Conservation (phyloP, 345 rosid species). For the Erucastrum elatum region DNA sequence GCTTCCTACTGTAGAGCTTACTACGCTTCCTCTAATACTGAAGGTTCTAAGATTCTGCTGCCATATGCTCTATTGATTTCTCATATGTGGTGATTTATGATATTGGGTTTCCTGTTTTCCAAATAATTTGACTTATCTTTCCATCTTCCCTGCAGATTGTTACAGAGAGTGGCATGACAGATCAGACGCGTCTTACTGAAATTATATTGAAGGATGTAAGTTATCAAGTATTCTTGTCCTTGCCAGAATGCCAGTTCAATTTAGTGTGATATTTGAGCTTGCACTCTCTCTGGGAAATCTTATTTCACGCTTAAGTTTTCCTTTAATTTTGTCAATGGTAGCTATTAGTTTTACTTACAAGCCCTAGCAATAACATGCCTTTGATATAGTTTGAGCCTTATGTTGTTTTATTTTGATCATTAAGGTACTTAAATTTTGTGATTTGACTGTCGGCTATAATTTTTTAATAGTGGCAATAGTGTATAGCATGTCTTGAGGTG, state of each 20-base stretch:
- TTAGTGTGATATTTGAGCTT: slow-evolving; percentile 6
- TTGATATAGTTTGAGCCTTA: slow-evolving; percentile 5
- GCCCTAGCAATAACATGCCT: slow-evolving; percentile 11
- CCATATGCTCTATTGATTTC: slow-evolving; percentile 13
- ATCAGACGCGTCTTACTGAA: slow-evolving; percentile 85
- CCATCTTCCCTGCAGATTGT: slow-evolving; percentile 47
- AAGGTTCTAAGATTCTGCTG: slow-evolving; percentile 72
- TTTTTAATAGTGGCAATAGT: not conserved
- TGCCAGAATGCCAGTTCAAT: not conserved
- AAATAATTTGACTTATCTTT: slow-evolving; percentile 42
- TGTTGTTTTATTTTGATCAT: not conserved
- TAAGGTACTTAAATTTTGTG: slow-evolving; percentile 13
- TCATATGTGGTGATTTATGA: slow-evolving; percentile 3
- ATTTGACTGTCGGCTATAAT: slow-evolving; percentile 1
- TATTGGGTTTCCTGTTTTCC: slow-evolving; percentile 44
- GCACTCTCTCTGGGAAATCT: not conserved
- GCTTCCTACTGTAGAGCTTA: slow-evolving; percentile 89
- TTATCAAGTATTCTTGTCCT: slow-evolving; percentile 10
- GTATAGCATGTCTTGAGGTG: not conserved
- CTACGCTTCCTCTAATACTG: slow-evolving; percentile 82
- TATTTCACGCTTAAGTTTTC: slow-evolving; percentile 16
- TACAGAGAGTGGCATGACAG: slow-evolving; percentile 83
- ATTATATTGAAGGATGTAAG: slow-evolving; percentile 81
- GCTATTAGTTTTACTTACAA: not conserved
- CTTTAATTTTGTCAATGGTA: slow-evolving; percentile 4